Base-by-base conservation (phyloP, 345 rosid species). In the Chamaenerion angustifolium region DNA sequence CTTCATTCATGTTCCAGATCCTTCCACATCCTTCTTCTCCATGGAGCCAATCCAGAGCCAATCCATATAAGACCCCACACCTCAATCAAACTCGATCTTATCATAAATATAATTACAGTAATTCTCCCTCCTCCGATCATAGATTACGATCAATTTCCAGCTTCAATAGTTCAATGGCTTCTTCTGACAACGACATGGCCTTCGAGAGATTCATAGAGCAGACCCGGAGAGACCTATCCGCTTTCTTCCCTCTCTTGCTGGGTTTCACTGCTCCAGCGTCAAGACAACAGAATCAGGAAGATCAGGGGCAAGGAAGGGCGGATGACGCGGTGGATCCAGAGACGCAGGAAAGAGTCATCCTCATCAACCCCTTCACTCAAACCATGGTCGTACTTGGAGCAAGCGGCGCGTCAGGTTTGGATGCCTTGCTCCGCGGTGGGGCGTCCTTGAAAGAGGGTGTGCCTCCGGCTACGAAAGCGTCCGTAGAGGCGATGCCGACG, bases 401-500 rank as follows among this genome's bases (percentile, higher is more conserved):
- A 69, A 17, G 82, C 79, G 50, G 52, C 83, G 65, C 61, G 78
- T 55, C 42, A 76, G 13, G 68, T 74, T 27, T 45, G 51, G 72
- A 68, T 47, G 70, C 27, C 3, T 23, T 23, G 27, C 27, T 23
- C 27, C 27, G 37, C 37, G 48, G 52, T 82, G 65, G 63, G 78
- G 56, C 44, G 76, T 12, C 68, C 74, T 35, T 43, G 49, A 74
- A 68, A 49, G 70, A 51, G n/a, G 82, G 88, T 12, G 78, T 64
- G 44, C 86, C 86, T 4, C 88, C 95, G 16, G 95, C 97, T 37
- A 85, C 97, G 0, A 81, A 67, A 58, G 76, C 82, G 2, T 77
- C 95, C 14, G 70, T 83, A 6, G 81, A 79, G 57, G 82, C 81
- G 54, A 56, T 89, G 81, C 78, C 71, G 5, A 11, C 47, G 11